Evolutionary conservation across 2,329 filamentous ascomycete genomes (phyloP).

Genomic region (Ophiostoma australiae): DNA sequence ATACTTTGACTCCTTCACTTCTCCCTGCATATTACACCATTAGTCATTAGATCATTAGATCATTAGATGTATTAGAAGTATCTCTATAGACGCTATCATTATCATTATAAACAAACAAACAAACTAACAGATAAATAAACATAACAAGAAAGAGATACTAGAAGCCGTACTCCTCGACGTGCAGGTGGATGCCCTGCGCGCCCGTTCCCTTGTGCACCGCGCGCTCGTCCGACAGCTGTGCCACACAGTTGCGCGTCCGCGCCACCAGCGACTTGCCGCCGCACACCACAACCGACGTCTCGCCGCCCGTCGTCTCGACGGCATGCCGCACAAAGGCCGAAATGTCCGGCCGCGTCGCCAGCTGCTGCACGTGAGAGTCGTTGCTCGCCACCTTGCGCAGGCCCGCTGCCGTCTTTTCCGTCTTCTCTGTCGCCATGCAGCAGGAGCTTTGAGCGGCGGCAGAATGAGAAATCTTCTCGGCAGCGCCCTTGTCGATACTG

Average conservation of each 20-base stretch:
- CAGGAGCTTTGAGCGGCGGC: slow-evolving; percentile 5
- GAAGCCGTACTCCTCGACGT: slow-evolving; percentile 53
- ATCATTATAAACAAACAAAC: not conserved
- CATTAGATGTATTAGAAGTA: too few species aligned
- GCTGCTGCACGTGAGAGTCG: slow-evolving; percentile 43
- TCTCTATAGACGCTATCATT: not conserved
- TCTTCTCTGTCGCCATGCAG: slow-evolving; percentile 29
- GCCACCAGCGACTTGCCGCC: slow-evolving; percentile 53
- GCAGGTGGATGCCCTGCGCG: slow-evolving; percentile 57
- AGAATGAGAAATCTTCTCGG: not conserved
- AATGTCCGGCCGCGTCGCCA: slow-evolving; percentile 47
- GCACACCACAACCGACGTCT: slow-evolving; percentile 58
- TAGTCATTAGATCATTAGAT: too few species aligned
- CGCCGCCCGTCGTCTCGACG: slow-evolving; percentile 55
- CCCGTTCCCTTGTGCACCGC: slow-evolving; percentile 61
- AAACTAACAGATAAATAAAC: not conserved
- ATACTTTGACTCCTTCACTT: not conserved
- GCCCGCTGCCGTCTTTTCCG: not conserved
- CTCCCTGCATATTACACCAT: too few species aligned
- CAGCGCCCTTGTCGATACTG: not conserved
- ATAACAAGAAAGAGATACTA: not conserved
- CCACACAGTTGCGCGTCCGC: slow-evolving; percentile 51
- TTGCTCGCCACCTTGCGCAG: slow-evolving; percentile 30
- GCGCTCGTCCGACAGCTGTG: slow-evolving; percentile 53
- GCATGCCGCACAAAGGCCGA: slow-evolving; percentile 47